Evolutionary conservation across 2,329 filamentous ascomycete genomes (phyloP), one percentile per base, ranked within the genome.

Genomic region (Clarireedia paspali): DNA sequence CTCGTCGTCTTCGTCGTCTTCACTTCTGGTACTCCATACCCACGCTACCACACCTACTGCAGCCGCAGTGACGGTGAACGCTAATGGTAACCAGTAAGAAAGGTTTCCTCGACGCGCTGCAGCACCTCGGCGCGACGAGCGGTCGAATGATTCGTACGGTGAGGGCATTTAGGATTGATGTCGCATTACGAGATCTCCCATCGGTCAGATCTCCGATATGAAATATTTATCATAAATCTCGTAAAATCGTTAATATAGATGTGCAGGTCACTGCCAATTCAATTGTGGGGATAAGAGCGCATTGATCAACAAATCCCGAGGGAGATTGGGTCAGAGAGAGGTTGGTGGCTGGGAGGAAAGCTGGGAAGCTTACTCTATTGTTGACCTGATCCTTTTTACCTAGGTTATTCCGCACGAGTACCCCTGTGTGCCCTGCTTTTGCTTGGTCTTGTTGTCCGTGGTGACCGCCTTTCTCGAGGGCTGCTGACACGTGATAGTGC

Each of bases 1-100:
- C 77, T 76, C 64, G 75, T 74, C 49, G 27, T 53, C 51, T 60
- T 84, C 78, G 56, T 82, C 79, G 27, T 91, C 85, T 53, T 88
- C 85, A 67, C 80, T 83, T 66, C 89, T 86, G 74, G 95, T 91
- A 70, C 88, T 95, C 91, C 91, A 96, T 59, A 91, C 83, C 92
- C 92, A 97, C 56, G 90, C 90, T 52, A 86, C 91, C 48, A 95
- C 74, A 36, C 91, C 91, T 55, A 88, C 85, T 23, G 91, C 90
- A 59, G 92, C 92, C 64, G 95, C 83, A 47, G 90, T 91, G 57
- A 95, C 84, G 50, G 91, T 96, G 62, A 96, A 73, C 62, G 85
- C 86, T 56, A 97, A 79, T 60, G 92, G 92, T 58, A 96, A 82
- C 89, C 91, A 96, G 74, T 95, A 92, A 67, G 85, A 82, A 74